Conservation (phyloP, 2,329 filamentous ascomycete species). For the Epichloe elymi region DNA sequence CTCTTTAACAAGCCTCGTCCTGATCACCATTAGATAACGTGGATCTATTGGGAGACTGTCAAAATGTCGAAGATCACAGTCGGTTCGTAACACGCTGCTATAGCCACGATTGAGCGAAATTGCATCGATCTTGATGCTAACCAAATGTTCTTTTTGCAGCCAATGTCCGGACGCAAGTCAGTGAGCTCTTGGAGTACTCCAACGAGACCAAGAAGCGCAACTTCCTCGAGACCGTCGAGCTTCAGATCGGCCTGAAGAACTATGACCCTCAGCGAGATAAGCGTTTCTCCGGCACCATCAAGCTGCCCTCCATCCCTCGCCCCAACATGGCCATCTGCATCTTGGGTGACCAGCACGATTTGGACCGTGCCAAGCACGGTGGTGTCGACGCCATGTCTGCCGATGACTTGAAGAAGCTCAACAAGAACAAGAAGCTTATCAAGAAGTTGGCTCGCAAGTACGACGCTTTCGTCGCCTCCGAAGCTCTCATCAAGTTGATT, state of each 20-base stretch:
- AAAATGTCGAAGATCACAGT: constrained; percentile 81
- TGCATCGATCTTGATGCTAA: constrained; percentile 16
- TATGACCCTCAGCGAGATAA: constrained; percentile 99
- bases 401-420: constrained; percentile 99
- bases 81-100: constrained; percentile 29
- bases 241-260: constrained; percentile 93
- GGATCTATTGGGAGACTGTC: constrained; percentile 77
- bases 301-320: constrained; percentile 80
- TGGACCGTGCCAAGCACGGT: constrained; percentile 98
- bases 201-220: constrained; percentile 91
- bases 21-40: constrained; percentile 57
- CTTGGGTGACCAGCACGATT: constrained; percentile 77
- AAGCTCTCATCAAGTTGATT: constrained; percentile 98
- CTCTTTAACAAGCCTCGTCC: constrained; percentile 19
- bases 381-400: constrained; percentile 96
- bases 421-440: constrained; percentile 99
- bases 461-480: constrained; percentile 97
- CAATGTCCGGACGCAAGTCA: constrained; percentile 92
- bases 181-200: constrained; percentile 90
- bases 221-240: constrained; percentile 91
- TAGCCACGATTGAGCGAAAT: background rate
- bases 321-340: constrained; percentile 79
- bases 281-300: constrained; percentile 99
- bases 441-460: constrained; percentile 99
- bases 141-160: constrained; percentile 27